Conservation (phyloP, 1,139 yeast species). For the Arxiozyma telluris region DNA sequence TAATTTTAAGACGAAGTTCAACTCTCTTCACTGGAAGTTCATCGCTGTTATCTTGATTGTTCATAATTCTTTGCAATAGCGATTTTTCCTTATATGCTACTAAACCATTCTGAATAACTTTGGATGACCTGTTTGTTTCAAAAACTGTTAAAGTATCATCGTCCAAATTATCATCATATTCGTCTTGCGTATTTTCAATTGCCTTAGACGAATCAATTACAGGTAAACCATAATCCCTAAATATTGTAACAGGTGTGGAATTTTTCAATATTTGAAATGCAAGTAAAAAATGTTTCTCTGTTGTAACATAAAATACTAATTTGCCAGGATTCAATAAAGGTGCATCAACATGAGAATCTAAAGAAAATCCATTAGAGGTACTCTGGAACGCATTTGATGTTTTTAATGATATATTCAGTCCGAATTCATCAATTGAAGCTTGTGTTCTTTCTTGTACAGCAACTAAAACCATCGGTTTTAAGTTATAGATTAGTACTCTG, state of each 20-base stretch:
- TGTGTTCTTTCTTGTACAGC: conserved; percentile 35
- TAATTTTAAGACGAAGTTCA: conserved; percentile 37
- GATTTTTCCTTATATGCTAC: conserved; percentile 31
- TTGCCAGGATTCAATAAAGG: conserved; percentile 16
- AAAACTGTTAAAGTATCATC: conserved; percentile 37
- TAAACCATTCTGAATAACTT: conserved; percentile 40
- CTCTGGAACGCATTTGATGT: conserved; percentile 14
- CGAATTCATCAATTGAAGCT: conserved; percentile 34
- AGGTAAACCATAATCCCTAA: conserved; percentile 27
- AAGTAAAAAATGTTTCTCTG: conserved; percentile 23
- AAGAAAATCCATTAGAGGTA: neutral
- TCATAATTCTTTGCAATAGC: conserved; percentile 25
- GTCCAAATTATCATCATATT: conserved; percentile 23
- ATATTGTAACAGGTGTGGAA: conserved; percentile 16
- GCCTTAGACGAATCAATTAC: conserved; percentile 12
- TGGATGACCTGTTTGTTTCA: conserved; percentile 31
- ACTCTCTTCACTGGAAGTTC: conserved; percentile 28
- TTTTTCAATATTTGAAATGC: conserved; percentile 25
- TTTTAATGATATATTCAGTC: conserved; percentile 29
- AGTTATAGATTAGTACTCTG: conserved; percentile 26
- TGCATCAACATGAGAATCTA: neutral
- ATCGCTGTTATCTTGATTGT: conserved; percentile 10
- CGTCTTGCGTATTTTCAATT: conserved; percentile 16
- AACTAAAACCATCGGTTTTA: conserved; percentile 34
- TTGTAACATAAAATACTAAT: conserved; percentile 22